Base-by-base conservation (phyloP, 306 rosid species). In the Ormosia semicastrata region DNA sequence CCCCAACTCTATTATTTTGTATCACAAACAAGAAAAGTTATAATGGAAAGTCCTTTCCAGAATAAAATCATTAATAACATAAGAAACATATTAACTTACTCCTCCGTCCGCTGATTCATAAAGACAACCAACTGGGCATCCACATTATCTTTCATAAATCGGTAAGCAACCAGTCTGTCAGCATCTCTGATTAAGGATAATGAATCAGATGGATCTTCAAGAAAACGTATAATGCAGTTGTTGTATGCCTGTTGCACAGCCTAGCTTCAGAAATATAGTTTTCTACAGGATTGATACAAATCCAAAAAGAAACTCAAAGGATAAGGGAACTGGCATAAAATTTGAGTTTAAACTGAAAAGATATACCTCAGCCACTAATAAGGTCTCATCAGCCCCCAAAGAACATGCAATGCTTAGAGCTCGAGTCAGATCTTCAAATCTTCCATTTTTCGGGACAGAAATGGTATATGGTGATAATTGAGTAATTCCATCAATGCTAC, bases 181-280 rank as follows among this genome's bases (percentile, higher is more conserved):
- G 85, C 97, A 75, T 95, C 98, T 93, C 99, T 93, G 86, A 95
- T 95, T 80, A 95, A 89, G 65, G 99, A 95, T 77, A 95, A 84
- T 18, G 88, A 89, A 86, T 93, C 98, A 69, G 91, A 6, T 81
- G 94, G 94, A 84, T 95, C 99, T 84, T 95, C 97, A 73, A 95
- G 96, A 90, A 84, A 93, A 53, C 98, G 96, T 78, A 95, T 89
- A 70, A 95, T 89, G 83, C 86, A 80, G 85, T 88, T 89, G 90
- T 92, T 95, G 93, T 92, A 95, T 85, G 89, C 90, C 99, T 95
- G 93, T 58, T 87, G 34, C 65, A 89, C 52, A 82, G 81, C 72
- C 66, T 18, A 76, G 56, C 85, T 77, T 85, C 84, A 91, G 90
- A 85, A 53, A 85, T 62, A 75, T 83, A 70, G 82, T 34, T 65